Percentiles rank a stretch among this genome's conserved stretches.
Evolutionary conservation across 106 monocot genomes (phyloP).

Genomic region (Allium cepa): DNA sequence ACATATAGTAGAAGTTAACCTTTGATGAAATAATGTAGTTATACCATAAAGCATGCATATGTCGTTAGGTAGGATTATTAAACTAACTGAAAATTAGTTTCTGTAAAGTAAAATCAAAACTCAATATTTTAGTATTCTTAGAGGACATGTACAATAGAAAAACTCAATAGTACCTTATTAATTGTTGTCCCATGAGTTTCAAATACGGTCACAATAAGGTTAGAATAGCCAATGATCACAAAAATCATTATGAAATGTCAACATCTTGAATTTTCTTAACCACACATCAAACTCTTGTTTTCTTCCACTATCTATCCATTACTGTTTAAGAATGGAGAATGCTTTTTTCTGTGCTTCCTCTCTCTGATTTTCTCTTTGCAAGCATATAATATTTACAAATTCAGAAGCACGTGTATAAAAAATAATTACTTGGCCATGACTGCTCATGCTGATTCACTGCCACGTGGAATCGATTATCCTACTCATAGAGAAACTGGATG

Average conservation of each 20-base stretch:
- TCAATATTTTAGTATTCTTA: too few relatives aligned
- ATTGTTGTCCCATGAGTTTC: background rate
- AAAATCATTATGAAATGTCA: constrained; percentile 8
- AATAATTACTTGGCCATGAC: too few relatives aligned
- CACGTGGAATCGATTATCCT: constrained; percentile 75
- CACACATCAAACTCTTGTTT: background rate
- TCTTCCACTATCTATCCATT: background rate
- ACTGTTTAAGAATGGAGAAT: background rate
- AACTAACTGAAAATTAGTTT: too few relatives aligned
- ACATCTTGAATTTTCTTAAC: background rate
- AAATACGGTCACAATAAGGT: background rate
- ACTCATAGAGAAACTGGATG: constrained; percentile 15
- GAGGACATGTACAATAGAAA: too few relatives aligned
- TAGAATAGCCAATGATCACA: background rate
- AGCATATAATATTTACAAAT: background rate
- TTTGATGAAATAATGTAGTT: too few relatives aligned
- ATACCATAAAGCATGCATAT: too few relatives aligned
- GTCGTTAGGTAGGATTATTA: too few relatives aligned
- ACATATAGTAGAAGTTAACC: too few relatives aligned
- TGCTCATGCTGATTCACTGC: constrained; percentile 59
- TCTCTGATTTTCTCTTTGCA: constrained; percentile 10
- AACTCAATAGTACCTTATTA: too few relatives aligned
- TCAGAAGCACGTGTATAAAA: constrained; percentile 1
- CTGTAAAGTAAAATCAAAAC: too few relatives aligned
- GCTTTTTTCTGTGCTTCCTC: constrained; percentile 2